These are phyloP conservation scores for Vanilla planifolia DNA, from an alignment of 106 monocot genomes.

Conservation along the genomic window DNA sequence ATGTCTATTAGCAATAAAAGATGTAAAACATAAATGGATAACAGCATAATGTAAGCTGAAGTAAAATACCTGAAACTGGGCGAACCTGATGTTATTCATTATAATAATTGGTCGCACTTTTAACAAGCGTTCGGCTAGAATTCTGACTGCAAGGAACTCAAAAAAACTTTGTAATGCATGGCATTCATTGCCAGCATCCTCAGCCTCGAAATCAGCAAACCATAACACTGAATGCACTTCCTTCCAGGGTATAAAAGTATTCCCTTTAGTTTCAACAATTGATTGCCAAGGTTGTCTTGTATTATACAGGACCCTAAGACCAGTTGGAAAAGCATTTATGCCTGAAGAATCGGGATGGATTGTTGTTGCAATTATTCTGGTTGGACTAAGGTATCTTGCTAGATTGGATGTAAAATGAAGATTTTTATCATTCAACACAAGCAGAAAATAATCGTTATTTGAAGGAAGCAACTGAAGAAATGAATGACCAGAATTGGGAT, in stretches of 20 bases:
- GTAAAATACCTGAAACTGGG: slow-evolving; percentile 47
- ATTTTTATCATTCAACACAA: slow-evolving; percentile 53
- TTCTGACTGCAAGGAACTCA: slow-evolving; percentile 40
- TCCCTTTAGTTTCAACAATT: slow-evolving; percentile 17
- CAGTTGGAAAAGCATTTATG: slow-evolving; percentile 10
- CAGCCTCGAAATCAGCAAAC: slow-evolving; percentile 35
- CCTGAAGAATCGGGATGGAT: slow-evolving; percentile 17
- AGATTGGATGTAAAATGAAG: slow-evolving; percentile 35
- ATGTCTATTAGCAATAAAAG: not conserved
- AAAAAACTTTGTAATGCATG: slow-evolving; percentile 32
- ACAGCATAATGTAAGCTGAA: not conserved
- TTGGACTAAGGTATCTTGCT: slow-evolving; percentile 18
- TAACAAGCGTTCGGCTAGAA: slow-evolving; percentile 33
- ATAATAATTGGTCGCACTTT: slow-evolving; percentile 38
- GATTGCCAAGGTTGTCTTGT: slow-evolving; percentile 10
- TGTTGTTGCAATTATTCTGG: slow-evolving; percentile 33
- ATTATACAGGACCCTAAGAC: slow-evolving; percentile 27
- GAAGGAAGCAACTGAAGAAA: slow-evolving; percentile 30
- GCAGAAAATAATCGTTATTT: slow-evolving; percentile 17
- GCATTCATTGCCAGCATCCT: slow-evolving; percentile 13
- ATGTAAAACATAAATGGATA: not conserved
- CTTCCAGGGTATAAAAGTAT: slow-evolving; percentile 35
- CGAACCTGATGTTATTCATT: slow-evolving; percentile 64
- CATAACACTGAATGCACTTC: slow-evolving; percentile 38
- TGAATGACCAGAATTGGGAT: slow-evolving; percentile 17